A percentile compares a stretch with the other conserved stretches of the same genome.
phyloP scores from a whole-genome alignment of 306 rosid genomes.

The Corylus americana region DNA sequence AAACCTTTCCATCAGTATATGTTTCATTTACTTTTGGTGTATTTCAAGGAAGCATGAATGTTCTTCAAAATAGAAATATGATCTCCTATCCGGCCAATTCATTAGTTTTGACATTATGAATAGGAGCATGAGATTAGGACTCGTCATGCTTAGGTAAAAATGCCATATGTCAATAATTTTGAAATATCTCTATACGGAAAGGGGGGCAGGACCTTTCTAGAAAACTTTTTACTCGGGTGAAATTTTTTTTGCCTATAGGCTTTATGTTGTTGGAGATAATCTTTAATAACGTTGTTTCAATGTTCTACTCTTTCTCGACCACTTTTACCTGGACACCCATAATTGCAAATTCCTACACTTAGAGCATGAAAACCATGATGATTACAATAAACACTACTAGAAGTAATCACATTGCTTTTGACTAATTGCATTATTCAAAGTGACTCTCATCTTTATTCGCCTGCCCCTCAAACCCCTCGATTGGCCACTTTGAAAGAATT shows the following conservation, averaged over 20 bases:
- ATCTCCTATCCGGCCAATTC: no score
- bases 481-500: background rate
- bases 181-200: background rate
- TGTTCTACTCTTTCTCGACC: background rate
- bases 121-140: no score
- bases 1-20: no score
- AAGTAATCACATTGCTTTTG: slow-evolving; percentile 15
- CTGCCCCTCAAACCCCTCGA: background rate
- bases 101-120: no score
- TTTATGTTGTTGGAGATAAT: background rate
- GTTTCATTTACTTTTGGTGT: no score
- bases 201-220: background rate
- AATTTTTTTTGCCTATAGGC: background rate
- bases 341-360: slow-evolving; percentile 1
- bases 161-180: background rate
- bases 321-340: background rate
- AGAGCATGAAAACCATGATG: slow-evolving; percentile 7
- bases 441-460: background rate
- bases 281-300: background rate
- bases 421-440: slow-evolving; percentile 22
- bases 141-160: slow-evolving; percentile 24
- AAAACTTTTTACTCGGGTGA: background rate
- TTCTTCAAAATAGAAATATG: background rate
- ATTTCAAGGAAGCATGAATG: background rate
- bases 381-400: background rate